A percentile compares a stretch with the other conserved stretches of the same genome.
Conservation (phyloP, 441 rosid genomes). For the Jatropha podagrica region DNA sequence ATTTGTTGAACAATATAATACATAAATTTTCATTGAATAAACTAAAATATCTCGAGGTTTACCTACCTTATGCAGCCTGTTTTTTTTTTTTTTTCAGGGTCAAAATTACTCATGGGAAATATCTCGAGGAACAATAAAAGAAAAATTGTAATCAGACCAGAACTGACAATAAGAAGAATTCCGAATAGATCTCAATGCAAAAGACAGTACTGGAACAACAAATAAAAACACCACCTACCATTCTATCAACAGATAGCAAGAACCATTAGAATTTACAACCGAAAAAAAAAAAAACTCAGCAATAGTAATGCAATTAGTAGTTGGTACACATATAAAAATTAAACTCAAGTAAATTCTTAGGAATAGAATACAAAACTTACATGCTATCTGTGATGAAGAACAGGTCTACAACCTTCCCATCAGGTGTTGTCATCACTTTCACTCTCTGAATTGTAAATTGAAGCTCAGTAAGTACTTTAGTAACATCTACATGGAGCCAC, state of each 20-base stretch:
- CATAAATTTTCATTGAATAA: neutral
- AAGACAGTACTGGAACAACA: neutral
- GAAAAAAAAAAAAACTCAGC: neutral
- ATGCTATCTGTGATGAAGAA: conserved; percentile 75
- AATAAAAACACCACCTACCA: neutral
- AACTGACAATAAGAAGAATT: neutral
- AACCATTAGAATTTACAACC: neutral
- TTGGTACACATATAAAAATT: neutral
- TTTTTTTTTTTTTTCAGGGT: neutral
- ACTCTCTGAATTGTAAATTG: conserved; percentile 82
- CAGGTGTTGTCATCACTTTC: conserved; percentile 87
- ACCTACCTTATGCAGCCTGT: neutral
- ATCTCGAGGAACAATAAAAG: neutral
- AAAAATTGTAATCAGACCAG: neutral
- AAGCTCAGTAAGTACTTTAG: conserved; percentile 77
- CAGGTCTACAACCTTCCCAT: conserved; percentile 75
- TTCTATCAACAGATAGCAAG: neutral
- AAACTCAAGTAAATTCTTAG: neutral
- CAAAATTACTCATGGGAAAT: neutral
- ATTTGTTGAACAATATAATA: neutral
- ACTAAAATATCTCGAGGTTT: neutral
- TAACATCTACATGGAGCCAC: conserved; percentile 56
- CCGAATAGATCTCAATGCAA: neutral
- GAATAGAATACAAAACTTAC: conserved; percentile 44
- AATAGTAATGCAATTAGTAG: neutral